Evolutionary conservation across 768 basidiomycete species (phyloP).

Genomic region (Boletellus emodensis): DNA sequence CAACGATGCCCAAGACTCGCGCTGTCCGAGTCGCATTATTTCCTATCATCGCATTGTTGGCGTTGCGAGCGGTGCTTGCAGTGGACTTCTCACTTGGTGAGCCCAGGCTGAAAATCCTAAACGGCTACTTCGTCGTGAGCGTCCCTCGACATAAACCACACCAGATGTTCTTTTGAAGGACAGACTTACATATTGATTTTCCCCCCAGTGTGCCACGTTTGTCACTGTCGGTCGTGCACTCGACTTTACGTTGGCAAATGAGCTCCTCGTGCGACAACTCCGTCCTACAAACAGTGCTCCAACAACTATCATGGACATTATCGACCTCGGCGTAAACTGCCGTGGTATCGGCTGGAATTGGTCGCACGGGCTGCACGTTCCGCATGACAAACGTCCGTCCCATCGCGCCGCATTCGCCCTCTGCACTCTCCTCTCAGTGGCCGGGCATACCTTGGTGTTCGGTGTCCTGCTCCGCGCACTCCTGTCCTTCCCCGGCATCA

Average conservation of each 20-base stretch:
- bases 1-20: conserved; percentile 43
- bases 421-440: conserved; percentile 31
- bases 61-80: conserved; percentile 35
- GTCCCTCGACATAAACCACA: not conserved
- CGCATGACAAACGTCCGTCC: conserved; percentile 38
- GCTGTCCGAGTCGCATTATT: conserved; percentile 42
- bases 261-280: conserved; percentile 11
- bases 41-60: conserved; percentile 41
- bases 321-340: conserved; percentile 48
- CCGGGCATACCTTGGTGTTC: conserved; percentile 37
- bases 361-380: conserved; percentile 34
- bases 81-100: conserved; percentile 10
- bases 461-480: conserved; percentile 45
- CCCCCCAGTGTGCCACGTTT: conserved; percentile 15
- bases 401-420: conserved; percentile 37
- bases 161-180: not conserved
- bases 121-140: conserved; percentile 14
- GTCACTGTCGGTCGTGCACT: conserved; percentile 8
- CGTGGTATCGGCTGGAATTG: conserved; percentile 64
- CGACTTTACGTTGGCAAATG: conserved; percentile 14
- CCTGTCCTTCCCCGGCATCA: conserved; percentile 41
- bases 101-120: not conserved
- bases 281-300: conserved; percentile 3
- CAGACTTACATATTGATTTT: not conserved
- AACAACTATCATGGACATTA: conserved; percentile 33